Evolutionary conservation across 306 rosid species (phyloP).

Genomic region (Medicago lupulina): DNA sequence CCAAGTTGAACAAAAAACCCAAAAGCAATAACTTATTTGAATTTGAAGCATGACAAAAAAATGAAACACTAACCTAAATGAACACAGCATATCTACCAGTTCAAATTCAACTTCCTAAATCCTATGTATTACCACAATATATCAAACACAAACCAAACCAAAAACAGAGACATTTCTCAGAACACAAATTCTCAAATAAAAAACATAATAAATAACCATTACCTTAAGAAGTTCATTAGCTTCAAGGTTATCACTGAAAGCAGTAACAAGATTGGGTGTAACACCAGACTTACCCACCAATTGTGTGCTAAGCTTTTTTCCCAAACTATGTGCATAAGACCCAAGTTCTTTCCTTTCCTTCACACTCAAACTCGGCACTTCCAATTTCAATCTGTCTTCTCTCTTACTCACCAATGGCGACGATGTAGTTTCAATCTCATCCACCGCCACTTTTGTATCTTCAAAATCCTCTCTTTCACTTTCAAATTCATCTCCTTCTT

Average conservation of each 20-base stretch:
- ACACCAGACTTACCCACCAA: slow-evolving; percentile 92
- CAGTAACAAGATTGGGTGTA: slow-evolving; percentile 66
- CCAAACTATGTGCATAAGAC: slow-evolving; percentile 86
- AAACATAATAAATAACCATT: slow-evolving; percentile 2
- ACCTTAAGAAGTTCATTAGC: slow-evolving; percentile 96
- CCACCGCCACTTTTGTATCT: slow-evolving; percentile 16
- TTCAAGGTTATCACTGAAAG: slow-evolving; percentile 87
- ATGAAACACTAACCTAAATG: slow-evolving; percentile 5
- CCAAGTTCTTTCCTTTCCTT: slow-evolving; percentile 90
- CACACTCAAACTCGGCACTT: slow-evolving; percentile 63
- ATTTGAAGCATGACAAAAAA: slow-evolving; percentile 6
- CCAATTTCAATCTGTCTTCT: slow-evolving; percentile 50
- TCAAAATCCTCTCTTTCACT: slow-evolving; percentile 32
- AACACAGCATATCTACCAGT: background rate
- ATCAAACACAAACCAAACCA: background rate
- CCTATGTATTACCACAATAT: background rate
- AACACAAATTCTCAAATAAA: background rate
- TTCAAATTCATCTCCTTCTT: slow-evolving; percentile 46
- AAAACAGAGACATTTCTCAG: background rate
- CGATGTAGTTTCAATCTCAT: slow-evolving; percentile 13
- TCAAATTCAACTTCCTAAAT: background rate
- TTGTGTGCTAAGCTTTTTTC: slow-evolving; percentile 87
- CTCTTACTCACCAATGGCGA: slow-evolving; percentile 56
- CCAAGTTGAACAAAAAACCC: background rate
- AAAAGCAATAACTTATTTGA: background rate